phyloP scores from a whole-genome alignment of 1,284 basidiomycete species.

The Ceratobasidium sp. region DNA sequence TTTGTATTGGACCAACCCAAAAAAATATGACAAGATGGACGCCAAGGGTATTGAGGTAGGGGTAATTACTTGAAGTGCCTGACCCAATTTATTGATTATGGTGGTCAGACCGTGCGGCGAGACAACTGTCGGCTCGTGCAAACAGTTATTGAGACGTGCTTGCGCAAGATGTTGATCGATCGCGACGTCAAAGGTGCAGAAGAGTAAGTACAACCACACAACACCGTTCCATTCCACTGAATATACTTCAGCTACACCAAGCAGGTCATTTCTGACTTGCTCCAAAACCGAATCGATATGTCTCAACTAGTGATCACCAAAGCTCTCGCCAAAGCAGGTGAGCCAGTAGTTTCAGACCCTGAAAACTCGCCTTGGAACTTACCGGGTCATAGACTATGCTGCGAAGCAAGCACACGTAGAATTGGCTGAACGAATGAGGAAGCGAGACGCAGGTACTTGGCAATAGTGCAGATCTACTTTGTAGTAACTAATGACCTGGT shows the following conservation, averaged over 20 bases:
- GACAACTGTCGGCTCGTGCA: slow-evolving; percentile 96
- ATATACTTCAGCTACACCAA: slow-evolving; percentile 76
- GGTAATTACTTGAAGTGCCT: background rate
- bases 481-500: background rate
- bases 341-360: slow-evolving; percentile 44
- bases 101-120: slow-evolving; percentile 82
- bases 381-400: slow-evolving; percentile 66
- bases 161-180: slow-evolving; percentile 95
- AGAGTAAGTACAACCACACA: slow-evolving; percentile 63
- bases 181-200: slow-evolving; percentile 90
- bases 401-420: slow-evolving; percentile 95
- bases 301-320: slow-evolving; percentile 98
- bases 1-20: slow-evolving; percentile 90
- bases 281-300: slow-evolving; percentile 97
- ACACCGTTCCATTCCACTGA: background rate
- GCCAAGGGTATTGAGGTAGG: slow-evolving; percentile 95
- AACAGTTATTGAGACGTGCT: slow-evolving; percentile 93
- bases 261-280: slow-evolving; percentile 85
- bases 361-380: slow-evolving; percentile 8
- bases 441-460: slow-evolving; percentile 80
- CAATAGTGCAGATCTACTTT: background rate
- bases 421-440: slow-evolving; percentile 90
- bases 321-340: slow-evolving; percentile 84
- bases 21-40: slow-evolving; percentile 98
- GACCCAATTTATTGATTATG: background rate